These are phyloP conservation scores for Paraconiothyrium sp. DNA, from an alignment of 2,329 filamentous ascomycete species.

Conservation along the genomic window DNA sequence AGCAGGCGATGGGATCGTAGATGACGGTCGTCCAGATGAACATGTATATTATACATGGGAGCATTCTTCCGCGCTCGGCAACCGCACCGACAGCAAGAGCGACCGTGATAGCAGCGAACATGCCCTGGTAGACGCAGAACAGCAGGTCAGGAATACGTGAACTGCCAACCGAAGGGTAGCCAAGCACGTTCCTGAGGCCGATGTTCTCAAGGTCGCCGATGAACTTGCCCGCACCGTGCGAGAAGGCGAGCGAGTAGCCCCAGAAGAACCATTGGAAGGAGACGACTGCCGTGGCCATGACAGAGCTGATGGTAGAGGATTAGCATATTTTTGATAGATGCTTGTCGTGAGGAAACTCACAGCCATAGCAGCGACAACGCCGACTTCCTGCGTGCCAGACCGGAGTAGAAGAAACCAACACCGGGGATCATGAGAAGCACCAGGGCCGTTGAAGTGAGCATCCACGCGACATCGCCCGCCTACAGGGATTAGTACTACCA, in stretches of 20 bases:
- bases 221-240: slow-evolving; percentile 76
- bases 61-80: slow-evolving; percentile 86
- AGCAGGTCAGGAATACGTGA: slow-evolving; percentile 80
- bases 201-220: slow-evolving; percentile 84
- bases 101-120: slow-evolving; percentile 88
- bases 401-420: slow-evolving; percentile 94
- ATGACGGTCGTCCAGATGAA: slow-evolving; percentile 90
- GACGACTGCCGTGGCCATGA: slow-evolving; percentile 81
- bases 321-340: neutral
- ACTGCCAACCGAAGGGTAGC: slow-evolving; percentile 77
- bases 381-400: slow-evolving; percentile 87
- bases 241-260: slow-evolving; percentile 87
- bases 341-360: neutral
- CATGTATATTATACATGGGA: slow-evolving; percentile 90
- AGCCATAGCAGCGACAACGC: slow-evolving; percentile 87
- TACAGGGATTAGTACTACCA: slow-evolving; percentile 52
- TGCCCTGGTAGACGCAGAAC: slow-evolving; percentile 87
- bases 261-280: slow-evolving; percentile 97
- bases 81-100: slow-evolving; percentile 86
- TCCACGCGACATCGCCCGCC: slow-evolving; percentile 85
- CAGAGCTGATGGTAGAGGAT: slow-evolving; percentile 54
- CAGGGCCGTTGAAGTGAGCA: slow-evolving; percentile 78
- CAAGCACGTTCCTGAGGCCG: slow-evolving; percentile 80
- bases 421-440: slow-evolving; percentile 94
- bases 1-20: slow-evolving; percentile 93